These are phyloP conservation scores for Alternaria panax DNA, from an alignment of 2,329 filamentous ascomycete genomes.

Conservation along the genomic window DNA sequence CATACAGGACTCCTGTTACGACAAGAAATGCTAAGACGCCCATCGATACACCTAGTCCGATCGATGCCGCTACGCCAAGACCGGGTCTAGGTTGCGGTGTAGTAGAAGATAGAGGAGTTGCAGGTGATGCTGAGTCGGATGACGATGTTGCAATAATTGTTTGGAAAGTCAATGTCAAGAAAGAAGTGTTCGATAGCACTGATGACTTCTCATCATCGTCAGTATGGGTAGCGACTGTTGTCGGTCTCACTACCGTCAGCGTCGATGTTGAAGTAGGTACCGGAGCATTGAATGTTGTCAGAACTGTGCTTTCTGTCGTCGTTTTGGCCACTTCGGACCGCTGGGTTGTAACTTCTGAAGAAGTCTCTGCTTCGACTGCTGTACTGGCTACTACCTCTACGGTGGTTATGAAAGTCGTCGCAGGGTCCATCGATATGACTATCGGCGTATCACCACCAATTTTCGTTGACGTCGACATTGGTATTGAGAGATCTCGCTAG, in stretches of 20 bases:
- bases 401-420: background rate
- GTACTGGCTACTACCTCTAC: background rate
- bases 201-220: background rate
- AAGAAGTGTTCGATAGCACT: background rate
- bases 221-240: background rate
- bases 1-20: background rate
- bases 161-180: background rate
- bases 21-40: background rate
- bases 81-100: background rate
- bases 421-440: slow-evolving; percentile 5
- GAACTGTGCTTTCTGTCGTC: background rate
- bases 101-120: background rate
- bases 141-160: background rate
- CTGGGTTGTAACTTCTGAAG: background rate
- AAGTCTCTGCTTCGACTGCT: background rate
- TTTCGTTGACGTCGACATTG: background rate
- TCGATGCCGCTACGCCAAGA: background rate
- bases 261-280: background rate
- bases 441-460: slow-evolving; percentile 2
- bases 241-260: background rate
- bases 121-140: background rate
- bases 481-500: background rate
- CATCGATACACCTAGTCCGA: slow-evolving; percentile 5
- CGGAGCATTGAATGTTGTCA: background rate
- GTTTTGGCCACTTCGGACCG: background rate